Evolutionary conservation across 2,329 filamentous ascomycete species (phyloP), one percentile per base, ranked within the genome.

Genomic region (Leptographium flavum): DNA sequence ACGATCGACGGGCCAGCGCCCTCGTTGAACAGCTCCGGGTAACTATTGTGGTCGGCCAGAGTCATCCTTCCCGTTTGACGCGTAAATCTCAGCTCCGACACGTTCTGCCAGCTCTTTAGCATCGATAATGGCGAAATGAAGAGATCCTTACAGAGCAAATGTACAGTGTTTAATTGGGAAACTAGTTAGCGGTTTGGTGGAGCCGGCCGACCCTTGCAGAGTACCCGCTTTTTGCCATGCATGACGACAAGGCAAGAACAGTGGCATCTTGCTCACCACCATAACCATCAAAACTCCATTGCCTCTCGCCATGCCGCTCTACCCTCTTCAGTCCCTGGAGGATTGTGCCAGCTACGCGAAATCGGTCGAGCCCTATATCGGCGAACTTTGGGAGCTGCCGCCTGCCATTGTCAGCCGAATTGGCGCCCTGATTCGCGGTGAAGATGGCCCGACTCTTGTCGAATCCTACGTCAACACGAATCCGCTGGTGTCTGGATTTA

Each of bases 391-490:
- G 58, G 69, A 76, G 55, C 71, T 94, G 28, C 85, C 87, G 11
- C 67, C 73, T 46, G 75, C 77, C 53, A 58, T 84, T 44, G 59
- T 77, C 49, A 71, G 75, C 42, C 74, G 74, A 53, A 67, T 77
- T 51, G 70, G 70, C 52, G 77, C 75, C 57, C 63, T 73, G 30
- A 70, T 76, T 43, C 75, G 68, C 43, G 23, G 27, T 4, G 25
- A 33, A 23, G 23, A 25, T 31, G 31, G 21, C 19, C 19, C 27
- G 23, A 11, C 38, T 6, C 66, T 95, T 45, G 70, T 77, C 54
- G 67, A 79, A 39, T 65, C 94, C 47, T 98, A 96, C 57, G 60
- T 83, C 45, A 70, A 78, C 40, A 96, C 90, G 17, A 96, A 98
- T 59, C 92, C 92, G 0, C 67, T 94, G 36, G 71, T 94, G 25